Conservation (phyloP, 73 alveolate species). For the Tetrahymena malaccensis region DNA sequence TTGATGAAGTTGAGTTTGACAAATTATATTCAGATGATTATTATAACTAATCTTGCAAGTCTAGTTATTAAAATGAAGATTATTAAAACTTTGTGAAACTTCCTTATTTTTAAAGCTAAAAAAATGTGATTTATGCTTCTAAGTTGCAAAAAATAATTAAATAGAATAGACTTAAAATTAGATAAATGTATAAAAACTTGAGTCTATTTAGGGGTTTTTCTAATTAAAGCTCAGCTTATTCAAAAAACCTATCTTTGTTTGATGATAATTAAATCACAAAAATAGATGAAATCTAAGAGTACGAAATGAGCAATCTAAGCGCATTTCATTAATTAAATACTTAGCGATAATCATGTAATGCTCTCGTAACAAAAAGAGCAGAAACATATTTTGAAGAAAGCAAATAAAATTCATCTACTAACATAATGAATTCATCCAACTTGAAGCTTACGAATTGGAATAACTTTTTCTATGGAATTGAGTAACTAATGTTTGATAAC, state of each 20-base stretch:
- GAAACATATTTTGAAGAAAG: not conserved
- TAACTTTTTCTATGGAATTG: not conserved
- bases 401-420: too few species aligned
- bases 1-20: not conserved
- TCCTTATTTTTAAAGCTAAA: not conserved
- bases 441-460: not conserved
- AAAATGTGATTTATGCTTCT: not conserved
- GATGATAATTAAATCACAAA: not conserved
- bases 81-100: not conserved
- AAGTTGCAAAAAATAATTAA: too few species aligned
- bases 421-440: not conserved
- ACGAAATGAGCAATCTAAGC: not conserved
- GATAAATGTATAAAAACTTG: not conserved
- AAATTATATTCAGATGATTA: not conserved
- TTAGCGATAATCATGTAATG: not conserved
- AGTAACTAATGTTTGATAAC: not conserved
- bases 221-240: not conserved
- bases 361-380: not conserved
- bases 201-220: not conserved
- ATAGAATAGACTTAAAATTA: not conserved
- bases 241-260: not conserved
- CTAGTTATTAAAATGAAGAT: not conserved
- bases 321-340: not conserved
- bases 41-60: not conserved
- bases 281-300: not conserved